Evolutionary conservation across 2,329 filamentous ascomycete genomes (phyloP).

Genomic region (Lasiodiplodia gonubiensis): DNA sequence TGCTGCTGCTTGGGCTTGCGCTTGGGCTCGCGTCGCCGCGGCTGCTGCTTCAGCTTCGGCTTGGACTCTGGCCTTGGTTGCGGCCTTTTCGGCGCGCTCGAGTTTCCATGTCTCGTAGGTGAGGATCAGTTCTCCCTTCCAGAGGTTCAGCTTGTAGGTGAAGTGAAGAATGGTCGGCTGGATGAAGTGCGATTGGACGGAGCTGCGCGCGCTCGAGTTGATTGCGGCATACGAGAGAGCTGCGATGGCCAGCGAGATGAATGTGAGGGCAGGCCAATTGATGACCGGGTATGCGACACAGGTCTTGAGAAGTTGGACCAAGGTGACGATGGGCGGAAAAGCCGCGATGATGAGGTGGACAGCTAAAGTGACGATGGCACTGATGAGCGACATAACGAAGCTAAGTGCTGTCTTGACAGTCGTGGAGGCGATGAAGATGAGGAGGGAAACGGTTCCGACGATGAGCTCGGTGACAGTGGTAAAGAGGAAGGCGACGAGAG

Average conservation of each 20-base stretch:
- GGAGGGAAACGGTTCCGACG: neutral
- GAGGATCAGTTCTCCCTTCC: neutral
- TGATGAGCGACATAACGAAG: neutral
- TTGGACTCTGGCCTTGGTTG: no score
- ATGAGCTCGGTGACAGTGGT: neutral
- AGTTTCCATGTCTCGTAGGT: neutral
- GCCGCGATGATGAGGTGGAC: neutral
- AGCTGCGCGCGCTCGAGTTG: neutral
- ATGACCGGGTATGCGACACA: neutral
- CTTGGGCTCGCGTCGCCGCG: neutral
- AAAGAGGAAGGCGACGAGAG: neutral
- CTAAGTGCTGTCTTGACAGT: neutral
- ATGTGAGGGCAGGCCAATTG: neutral
- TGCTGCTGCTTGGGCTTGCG: neutral
- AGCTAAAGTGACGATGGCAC: neutral
- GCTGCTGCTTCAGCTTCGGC: neutral
- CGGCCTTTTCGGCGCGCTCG: neutral
- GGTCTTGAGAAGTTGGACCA: no score
- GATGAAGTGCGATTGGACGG: neutral
- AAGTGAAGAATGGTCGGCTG: neutral
- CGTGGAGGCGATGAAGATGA: neutral
- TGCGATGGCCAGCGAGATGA: neutral
- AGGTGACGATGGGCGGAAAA: neutral
- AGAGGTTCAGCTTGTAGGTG: neutral
- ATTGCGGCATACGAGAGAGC: neutral